phyloP scores from a whole-genome alignment of 176 grass and related monocot genomes.

The Otatea glauca region DNA sequence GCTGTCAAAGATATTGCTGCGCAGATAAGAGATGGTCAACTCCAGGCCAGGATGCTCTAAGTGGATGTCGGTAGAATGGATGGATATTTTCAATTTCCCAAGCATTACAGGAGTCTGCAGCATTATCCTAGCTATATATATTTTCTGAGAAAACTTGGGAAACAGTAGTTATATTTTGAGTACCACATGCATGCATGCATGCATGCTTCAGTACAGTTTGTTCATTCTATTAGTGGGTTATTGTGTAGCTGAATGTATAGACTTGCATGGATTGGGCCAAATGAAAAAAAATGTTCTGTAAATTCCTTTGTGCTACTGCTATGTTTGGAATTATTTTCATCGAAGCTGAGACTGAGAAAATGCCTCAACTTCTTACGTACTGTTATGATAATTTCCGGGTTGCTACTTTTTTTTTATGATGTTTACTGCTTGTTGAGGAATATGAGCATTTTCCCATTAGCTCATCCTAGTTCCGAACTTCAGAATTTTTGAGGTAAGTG shows the following conservation, averaged over 20 bases:
- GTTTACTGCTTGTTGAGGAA: background rate
- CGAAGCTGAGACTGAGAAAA: background rate
- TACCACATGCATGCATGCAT: background rate
- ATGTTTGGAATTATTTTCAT: background rate
- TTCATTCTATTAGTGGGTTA: conserved; percentile 21
- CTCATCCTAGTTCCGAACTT: background rate
- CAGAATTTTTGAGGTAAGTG: background rate
- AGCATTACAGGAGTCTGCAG: background rate
- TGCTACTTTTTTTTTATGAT: background rate
- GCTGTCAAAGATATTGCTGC: conserved; percentile 69
- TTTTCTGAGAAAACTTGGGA: background rate
- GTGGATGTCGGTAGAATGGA: background rate
- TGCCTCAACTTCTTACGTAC: background rate
- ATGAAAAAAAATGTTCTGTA: conserved; percentile 3
- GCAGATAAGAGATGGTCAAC: conserved; percentile 79
- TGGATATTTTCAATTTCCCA: background rate
- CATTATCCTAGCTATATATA: background rate
- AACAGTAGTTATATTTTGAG: conserved; percentile 10
- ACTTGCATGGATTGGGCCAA: background rate
- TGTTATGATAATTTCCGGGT: background rate
- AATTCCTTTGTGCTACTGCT: background rate
- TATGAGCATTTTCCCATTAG: background rate
- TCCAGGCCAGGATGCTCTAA: conserved; percentile 53
- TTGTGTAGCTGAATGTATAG: conserved; percentile 19
- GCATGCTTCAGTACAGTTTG: conserved; percentile 37